Percentiles rank a stretch among this genome's conserved stretches.
phyloP scores from a whole-genome alignment of 1,284 basidiomycete genomes.

The Xerocomus nothofagi region DNA sequence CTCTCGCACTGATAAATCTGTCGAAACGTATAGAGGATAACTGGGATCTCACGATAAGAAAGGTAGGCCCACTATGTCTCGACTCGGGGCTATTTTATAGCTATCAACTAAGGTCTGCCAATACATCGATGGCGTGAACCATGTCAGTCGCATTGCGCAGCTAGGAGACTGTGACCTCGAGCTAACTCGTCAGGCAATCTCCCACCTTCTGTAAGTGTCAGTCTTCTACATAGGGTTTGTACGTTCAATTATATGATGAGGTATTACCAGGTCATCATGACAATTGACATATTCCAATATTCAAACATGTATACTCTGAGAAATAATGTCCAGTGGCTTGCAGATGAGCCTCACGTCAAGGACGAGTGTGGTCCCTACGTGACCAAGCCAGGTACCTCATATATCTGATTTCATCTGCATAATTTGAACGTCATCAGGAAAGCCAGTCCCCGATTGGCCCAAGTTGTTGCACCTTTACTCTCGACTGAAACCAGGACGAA shows the following conservation, averaged over 20 bases:
- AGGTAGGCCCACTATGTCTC: slow-evolving; percentile 46
- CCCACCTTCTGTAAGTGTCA: slow-evolving; percentile 80
- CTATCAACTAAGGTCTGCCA: slow-evolving; percentile 58
- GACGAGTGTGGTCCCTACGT: slow-evolving; percentile 91
- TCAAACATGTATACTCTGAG: slow-evolving; percentile 96
- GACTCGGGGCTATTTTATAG: slow-evolving; percentile 2
- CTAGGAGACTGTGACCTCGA: slow-evolving; percentile 88
- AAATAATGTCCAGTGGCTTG: slow-evolving; percentile 82
- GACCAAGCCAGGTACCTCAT: slow-evolving; percentile 61
- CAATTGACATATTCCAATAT: slow-evolving; percentile 95
- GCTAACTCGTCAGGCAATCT: slow-evolving; percentile 84
- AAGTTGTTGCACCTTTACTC: slow-evolving; percentile 85
- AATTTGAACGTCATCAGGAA: slow-evolving; percentile 37
- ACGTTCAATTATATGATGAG: slow-evolving; percentile 39
- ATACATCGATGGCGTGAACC: slow-evolving; percentile 88
- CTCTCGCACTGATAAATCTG: slow-evolving; percentile 86
- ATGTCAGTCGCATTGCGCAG: slow-evolving; percentile 88
- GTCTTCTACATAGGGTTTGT: background rate
- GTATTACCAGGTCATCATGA: slow-evolving; percentile 96
- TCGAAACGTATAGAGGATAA: slow-evolving; percentile 81
- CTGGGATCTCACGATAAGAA: slow-evolving; percentile 95
- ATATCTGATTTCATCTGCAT: background rate
- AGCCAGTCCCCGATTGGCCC: slow-evolving; percentile 75
- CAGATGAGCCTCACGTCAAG: slow-evolving; percentile 78
- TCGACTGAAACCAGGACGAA: slow-evolving; percentile 80